Evolutionary conservation across 495 filamentous ascomycete genomes (phyloP), one percentile per base, ranked within the genome.

Genomic region (Mytilinidion resinicola): DNA sequence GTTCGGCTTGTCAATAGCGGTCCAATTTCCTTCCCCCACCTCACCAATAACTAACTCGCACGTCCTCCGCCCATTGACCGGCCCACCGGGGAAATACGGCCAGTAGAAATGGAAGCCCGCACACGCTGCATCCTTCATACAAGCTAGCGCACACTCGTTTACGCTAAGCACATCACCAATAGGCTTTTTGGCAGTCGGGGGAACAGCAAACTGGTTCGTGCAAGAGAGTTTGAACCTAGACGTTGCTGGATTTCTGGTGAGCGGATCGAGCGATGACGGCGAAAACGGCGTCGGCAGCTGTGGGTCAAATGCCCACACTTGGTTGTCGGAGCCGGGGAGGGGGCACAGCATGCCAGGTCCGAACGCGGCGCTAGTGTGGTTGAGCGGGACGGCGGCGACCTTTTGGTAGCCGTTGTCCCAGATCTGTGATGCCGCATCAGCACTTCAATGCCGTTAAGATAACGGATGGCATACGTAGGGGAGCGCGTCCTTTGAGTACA

Each of bases 351-450:
- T 30, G 15, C 46, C 46, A 8, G 54, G 41, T 4, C 39, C 54
- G 17, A 34, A 48, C 0, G 54, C 39, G 4, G 15, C 37, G 42
- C 8, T 46, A 7, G 12, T 9, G 9, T n/a, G 30, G 37, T 56
- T 30, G 20, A 37, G 25, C 0, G 42, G 54, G 35, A 56, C 47
- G 6, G 54, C 54, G 20, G 41, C 41, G 41, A 56, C 48, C 41
- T 38, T 56, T 30, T 46, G 54, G 35, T 56, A 56, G 10, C 43
- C 54, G 54, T 56, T 56, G 43, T 56, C 43, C 54, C 54, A 56
- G 25, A 56, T 35, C 12, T 52, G 12, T 3, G 49, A 35, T 14
- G 5, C 14, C 10, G 3, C 2, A 34, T 25, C n/a, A 14, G 15
- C 25, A 12, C 15, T 14, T 15, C 17, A 19, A 3, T 12, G 3